These are phyloP conservation scores for Xylaria palmicola DNA, from an alignment of 495 filamentous ascomycete genomes.

Conservation along the genomic window DNA sequence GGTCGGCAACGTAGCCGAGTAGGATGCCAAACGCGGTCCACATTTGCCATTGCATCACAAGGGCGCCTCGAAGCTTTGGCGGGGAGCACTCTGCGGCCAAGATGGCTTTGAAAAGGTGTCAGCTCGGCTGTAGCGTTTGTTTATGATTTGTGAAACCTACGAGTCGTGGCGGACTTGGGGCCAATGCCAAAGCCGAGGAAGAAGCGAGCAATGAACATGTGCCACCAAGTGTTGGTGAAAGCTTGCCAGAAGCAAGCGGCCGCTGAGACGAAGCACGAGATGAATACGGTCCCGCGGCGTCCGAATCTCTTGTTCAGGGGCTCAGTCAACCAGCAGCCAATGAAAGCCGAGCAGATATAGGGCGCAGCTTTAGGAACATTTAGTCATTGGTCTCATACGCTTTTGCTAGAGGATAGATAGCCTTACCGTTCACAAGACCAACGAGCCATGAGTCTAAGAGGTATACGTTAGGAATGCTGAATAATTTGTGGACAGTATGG, in stretches of 20 bases:
- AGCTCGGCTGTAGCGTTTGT: background rate
- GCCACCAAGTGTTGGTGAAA: slow-evolving; percentile 71
- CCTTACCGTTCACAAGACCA: slow-evolving; percentile 61
- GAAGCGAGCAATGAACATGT: slow-evolving; percentile 72
- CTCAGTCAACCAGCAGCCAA: slow-evolving; percentile 81
- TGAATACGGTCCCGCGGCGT: slow-evolving; percentile 79
- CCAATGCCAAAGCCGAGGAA: slow-evolving; percentile 75
- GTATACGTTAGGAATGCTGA: slow-evolving; percentile 14
- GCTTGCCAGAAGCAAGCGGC: slow-evolving; percentile 76
- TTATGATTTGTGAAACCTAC: no score
- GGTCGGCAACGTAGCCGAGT: slow-evolving; percentile 68
- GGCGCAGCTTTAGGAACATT: slow-evolving; percentile 45
- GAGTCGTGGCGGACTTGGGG: slow-evolving; percentile 73
- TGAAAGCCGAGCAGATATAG: slow-evolving; percentile 73
- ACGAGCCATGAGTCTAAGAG: slow-evolving; percentile 57
- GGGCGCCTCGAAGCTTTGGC: slow-evolving; percentile 70
- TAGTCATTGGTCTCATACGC: slow-evolving; percentile 7
- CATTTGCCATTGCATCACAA: slow-evolving; percentile 73
- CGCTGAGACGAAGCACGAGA: slow-evolving; percentile 49
- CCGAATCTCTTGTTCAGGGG: slow-evolving; percentile 79
- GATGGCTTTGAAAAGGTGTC: slow-evolving; percentile 34
- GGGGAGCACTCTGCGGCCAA: slow-evolving; percentile 78
- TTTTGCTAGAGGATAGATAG: slow-evolving; percentile 22
- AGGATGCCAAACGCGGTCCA: slow-evolving; percentile 86
- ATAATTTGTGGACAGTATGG: no score